Evolutionary conservation across 2,329 filamentous ascomycete species (phyloP).

Genomic region (Fusarium virguliforme): DNA sequence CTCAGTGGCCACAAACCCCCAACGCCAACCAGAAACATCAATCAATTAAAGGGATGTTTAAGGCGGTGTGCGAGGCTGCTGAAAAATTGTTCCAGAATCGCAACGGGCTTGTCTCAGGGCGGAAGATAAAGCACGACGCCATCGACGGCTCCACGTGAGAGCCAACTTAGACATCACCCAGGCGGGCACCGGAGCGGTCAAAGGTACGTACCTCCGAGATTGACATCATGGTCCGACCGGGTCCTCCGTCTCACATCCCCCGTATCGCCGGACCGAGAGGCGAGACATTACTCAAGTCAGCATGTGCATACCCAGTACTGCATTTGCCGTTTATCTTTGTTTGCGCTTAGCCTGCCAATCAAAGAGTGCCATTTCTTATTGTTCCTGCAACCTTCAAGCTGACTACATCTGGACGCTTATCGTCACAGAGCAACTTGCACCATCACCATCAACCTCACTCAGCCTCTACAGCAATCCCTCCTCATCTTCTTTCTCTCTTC

Average conservation of each 20-base stretch:
- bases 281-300: background rate
- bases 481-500: background rate
- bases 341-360: background rate
- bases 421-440: background rate
- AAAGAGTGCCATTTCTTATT: background rate
- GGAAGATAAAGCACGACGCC: slow-evolving; percentile 29
- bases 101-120: background rate
- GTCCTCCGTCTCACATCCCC: background rate
- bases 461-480: background rate
- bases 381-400: background rate
- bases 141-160: slow-evolving; percentile 23
- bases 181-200: background rate
- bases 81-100: no score
- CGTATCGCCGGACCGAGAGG: background rate
- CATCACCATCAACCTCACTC: background rate
- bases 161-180: background rate
- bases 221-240: slow-evolving; percentile 9
- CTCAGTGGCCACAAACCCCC: slow-evolving; percentile 7
- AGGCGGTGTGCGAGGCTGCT: slow-evolving; percentile 4
- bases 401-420: background rate
- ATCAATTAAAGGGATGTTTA: background rate
- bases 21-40: background rate
- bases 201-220: slow-evolving; percentile 17
- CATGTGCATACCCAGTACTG: background rate
- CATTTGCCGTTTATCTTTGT: background rate